These are phyloP conservation scores for Sequoia sempervirens DNA, from an alignment of 75 land plant species.

Conservation along the genomic window DNA sequence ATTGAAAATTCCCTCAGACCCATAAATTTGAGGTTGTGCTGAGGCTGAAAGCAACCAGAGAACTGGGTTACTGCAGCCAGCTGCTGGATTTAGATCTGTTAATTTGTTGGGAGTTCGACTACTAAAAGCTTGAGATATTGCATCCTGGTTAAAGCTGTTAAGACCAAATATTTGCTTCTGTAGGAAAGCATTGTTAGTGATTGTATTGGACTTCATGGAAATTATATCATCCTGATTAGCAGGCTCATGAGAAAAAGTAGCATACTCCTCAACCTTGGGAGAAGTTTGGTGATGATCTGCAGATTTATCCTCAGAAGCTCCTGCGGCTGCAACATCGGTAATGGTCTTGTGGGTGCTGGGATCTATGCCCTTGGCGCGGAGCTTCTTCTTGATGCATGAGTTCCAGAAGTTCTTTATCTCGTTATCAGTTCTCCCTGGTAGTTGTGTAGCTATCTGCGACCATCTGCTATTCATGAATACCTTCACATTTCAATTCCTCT, in stretches of 20 bases:
- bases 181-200: background rate
- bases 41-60: background rate
- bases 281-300: background rate
- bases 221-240: background rate
- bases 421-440: slow-evolving; percentile 57
- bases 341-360: slow-evolving; percentile 55
- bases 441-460: slow-evolving; percentile 62
- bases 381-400: slow-evolving; percentile 66
- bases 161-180: background rate
- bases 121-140: background rate
- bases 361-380: slow-evolving; percentile 57
- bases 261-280: background rate
- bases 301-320: slow-evolving; percentile 5
- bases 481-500: background rate
- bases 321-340: slow-evolving; percentile 22
- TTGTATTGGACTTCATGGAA: background rate
- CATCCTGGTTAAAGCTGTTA: background rate
- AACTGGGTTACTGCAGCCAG: background rate
- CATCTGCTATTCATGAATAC: slow-evolving; percentile 25
- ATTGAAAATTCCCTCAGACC: background rate
- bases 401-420: slow-evolving; percentile 71
- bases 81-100: background rate
- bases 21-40: background rate
- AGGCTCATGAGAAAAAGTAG: background rate
- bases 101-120: background rate